Percentiles rank a stretch among this genome's conserved stretches.
phyloP scores from a whole-genome alignment of 2,329 filamentous ascomycete species.

The Pseudogymnoascus sp. region DNA sequence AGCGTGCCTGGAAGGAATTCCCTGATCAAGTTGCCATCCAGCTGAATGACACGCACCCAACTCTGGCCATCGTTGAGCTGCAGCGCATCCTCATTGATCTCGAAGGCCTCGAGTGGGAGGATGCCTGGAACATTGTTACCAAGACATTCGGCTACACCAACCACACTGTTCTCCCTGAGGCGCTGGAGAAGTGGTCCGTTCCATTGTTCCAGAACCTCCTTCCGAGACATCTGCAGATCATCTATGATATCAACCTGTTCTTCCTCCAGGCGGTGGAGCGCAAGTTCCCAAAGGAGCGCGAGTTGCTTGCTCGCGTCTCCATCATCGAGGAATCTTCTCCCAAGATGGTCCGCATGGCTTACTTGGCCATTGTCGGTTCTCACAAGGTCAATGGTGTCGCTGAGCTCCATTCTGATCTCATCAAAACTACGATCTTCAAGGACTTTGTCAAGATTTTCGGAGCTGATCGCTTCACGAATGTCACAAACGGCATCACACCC shows the following conservation, averaged over 20 bases:
- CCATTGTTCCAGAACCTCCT: conserved; percentile 85
- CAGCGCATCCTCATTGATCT: conserved; percentile 85
- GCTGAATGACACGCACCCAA: conserved; percentile 96
- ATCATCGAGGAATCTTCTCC: conserved; percentile 96
- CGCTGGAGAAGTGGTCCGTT: conserved; percentile 97
- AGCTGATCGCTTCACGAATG: conserved; percentile 95
- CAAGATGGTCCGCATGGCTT: conserved; percentile 98
- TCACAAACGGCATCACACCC: conserved; percentile 96
- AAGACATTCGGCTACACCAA: conserved; percentile 92
- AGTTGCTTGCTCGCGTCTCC: conserved; percentile 78
- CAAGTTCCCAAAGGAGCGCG: conserved; percentile 79
- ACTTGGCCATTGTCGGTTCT: conserved; percentile 87
- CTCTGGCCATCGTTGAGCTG: conserved; percentile 89
- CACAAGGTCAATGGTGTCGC: conserved; percentile 99
- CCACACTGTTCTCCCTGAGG: conserved; percentile 94
- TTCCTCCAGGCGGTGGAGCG: conserved; percentile 91
- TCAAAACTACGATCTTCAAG: conserved; percentile 99
- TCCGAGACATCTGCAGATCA: conserved; percentile 90
- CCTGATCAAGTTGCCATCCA: conserved; percentile 94
- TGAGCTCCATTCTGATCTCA: conserved; percentile 92
- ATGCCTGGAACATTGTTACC: conserved; percentile 76
- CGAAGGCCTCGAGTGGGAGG: conserved; percentile 88
- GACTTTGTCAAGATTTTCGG: conserved; percentile 96
- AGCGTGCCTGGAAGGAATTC: conserved; percentile 85
- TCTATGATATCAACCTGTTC: conserved; percentile 93